A percentile compares a stretch with the other conserved stretches of the same genome.
Conservation (phyloP, 2,329 filamentous ascomycete species). For the Fusarium brachygibbosum region DNA sequence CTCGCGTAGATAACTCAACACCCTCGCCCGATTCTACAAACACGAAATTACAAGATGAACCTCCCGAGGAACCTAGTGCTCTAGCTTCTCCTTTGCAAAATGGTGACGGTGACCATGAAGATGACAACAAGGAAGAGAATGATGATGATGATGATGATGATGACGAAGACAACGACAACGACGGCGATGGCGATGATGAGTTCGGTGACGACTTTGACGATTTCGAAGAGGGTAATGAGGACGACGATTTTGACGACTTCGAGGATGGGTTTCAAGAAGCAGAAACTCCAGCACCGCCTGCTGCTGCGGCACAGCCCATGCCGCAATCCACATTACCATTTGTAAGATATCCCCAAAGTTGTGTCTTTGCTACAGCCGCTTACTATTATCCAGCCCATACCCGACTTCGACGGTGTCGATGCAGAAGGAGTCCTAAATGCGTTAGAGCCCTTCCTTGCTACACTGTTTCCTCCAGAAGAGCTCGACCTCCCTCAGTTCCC, state of each 20-base stretch:
- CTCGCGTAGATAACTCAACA: slow-evolving; percentile 46
- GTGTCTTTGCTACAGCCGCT: slow-evolving; percentile 32
- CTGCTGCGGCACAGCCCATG: slow-evolving; percentile 49
- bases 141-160: slow-evolving; percentile 27
- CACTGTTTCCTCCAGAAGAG: slow-evolving; percentile 72
- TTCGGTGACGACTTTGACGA: slow-evolving; percentile 74
- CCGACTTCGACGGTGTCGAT: slow-evolving; percentile 74
- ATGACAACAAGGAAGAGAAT: slow-evolving; percentile 21
- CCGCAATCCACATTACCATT: slow-evolving; percentile 61
- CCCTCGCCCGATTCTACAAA: slow-evolving; percentile 50
- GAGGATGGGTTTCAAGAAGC: slow-evolving; percentile 77
- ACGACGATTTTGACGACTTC: slow-evolving; percentile 76
- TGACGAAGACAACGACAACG: slow-evolving; percentile 50
- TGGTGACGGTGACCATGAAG: slow-evolving; percentile 44
- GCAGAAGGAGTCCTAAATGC: slow-evolving; percentile 71
- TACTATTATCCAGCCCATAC: slow-evolving; percentile 67
- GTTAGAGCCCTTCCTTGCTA: slow-evolving; percentile 75
- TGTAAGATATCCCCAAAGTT: slow-evolving; percentile 52
- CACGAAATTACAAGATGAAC: slow-evolving; percentile 50
- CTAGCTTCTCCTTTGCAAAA: slow-evolving; percentile 37
- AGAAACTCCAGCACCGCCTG: slow-evolving; percentile 51
- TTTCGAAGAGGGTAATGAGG: slow-evolving; percentile 70
- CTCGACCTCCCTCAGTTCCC: slow-evolving; percentile 65
- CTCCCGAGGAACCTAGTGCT: slow-evolving; percentile 43
- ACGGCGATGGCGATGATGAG: slow-evolving; percentile 57